Base-by-base conservation (phyloP, 345 rosid species). In the Brassica carinata region DNA sequence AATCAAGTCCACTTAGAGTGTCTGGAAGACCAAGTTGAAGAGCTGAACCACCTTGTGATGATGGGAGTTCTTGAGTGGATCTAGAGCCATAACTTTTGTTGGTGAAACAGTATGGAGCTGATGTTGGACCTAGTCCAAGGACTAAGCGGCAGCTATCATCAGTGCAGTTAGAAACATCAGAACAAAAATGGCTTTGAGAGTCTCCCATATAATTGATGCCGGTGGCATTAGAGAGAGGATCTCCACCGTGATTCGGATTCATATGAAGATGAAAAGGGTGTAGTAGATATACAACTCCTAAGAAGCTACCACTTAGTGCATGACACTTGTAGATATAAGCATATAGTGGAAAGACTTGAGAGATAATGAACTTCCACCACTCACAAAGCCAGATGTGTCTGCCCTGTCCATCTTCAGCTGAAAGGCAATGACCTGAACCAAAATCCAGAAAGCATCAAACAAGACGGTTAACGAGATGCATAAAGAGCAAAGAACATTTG, bases 101-200 rank as follows among this genome's bases (percentile, higher is more conserved):
- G 76, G 72, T 76, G 79, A 77, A 84, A 74, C 31, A 81, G 66
- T 85, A 86, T 55, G 90, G 81, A 72, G 90, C 87, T 51, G 94
- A 84, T 30, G 98, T 87, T 38, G 98, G 99, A 66, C 98, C 99
- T 72, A 95, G 67, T 67, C 99, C 98, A 59, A 95, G 97, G 58
- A 93, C 97, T 85, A 95, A 89, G 45, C 85, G 86, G 83, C 99
- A 95, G 55, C 89, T 85, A 51, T 89, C 99, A 83, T 93, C 97
- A 38, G 84, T 83, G 72, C 82, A 74, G 71, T 48, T 75, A 15
- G 88, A 62, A 29, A 87, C 76, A 69, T 87, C 88, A 64, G 73
- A 79, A 51, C 82, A 80, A 19, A 31, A 23, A 64, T 79, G 84
- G 81, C 73, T 73, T 62, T 74, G 75, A 63, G 67, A 68, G 17